These are phyloP conservation scores for Xylaria sp. DNA, from an alignment of 2,329 filamentous ascomycete species.

Conservation along the genomic window DNA sequence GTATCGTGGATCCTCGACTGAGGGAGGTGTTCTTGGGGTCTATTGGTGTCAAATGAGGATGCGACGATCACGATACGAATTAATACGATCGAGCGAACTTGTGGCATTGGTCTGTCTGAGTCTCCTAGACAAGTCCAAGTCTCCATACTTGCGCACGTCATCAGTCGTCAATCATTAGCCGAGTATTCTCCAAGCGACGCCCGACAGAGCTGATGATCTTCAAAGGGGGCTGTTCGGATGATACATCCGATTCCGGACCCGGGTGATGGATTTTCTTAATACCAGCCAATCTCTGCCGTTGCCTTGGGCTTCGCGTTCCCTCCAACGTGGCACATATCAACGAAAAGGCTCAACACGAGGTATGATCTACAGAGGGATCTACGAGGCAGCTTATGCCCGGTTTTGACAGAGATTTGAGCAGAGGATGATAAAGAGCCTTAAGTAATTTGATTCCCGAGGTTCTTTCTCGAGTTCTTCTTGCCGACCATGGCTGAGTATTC, in stretches of 20 bases:
- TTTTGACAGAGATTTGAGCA: not conserved
- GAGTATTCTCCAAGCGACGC: not conserved
- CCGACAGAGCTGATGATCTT: not conserved
- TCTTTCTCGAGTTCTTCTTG: no score
- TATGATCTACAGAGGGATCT: not conserved
- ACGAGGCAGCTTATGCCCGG: not conserved
- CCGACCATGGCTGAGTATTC: no score
- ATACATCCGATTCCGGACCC: not conserved
- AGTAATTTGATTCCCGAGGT: no score
- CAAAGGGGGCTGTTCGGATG: not conserved
- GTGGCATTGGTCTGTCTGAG: not conserved
- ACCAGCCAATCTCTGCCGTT: not conserved
- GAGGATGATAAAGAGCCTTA: not conserved
- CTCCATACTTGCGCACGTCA: not conserved
- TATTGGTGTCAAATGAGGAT: slow-evolving; percentile 22
- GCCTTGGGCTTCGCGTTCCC: not conserved
- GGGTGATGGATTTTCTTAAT: not conserved
- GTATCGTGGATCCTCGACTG: slow-evolving; percentile 11
- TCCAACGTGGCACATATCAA: not conserved
- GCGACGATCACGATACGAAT: no score
- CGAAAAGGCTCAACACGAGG: not conserved
- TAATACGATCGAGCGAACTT: no score
- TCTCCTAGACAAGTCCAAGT: not conserved
- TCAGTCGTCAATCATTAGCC: not conserved
- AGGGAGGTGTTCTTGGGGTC: slow-evolving; percentile 19